Base-by-base conservation (phyloP, 192 early-diverging fungal genomes). In the Umbelopsis sp. region DNA sequence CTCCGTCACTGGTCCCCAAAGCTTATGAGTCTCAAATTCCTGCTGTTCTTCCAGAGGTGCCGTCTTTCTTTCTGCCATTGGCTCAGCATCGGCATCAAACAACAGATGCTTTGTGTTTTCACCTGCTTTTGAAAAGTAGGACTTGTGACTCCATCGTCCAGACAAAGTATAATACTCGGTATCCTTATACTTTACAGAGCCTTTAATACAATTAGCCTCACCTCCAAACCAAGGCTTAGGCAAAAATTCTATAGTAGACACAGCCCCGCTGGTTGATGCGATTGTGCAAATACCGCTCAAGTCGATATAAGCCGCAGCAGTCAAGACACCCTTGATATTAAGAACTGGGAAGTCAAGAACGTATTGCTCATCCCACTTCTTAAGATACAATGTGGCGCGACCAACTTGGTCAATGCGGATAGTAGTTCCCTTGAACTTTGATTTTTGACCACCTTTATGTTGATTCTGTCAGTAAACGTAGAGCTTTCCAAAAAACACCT, bases 221-320 rank as follows among this genome's bases (percentile, higher is more conserved):
- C 87, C 87, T 30, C 85, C 83, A 72, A 89, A 84, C 87, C 87
- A 89, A 41, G 87, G 82, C 74, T 91, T 91, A 44, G 84, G 80
- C 48, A 80, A 64, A 78, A 84, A 89, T 61, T 89, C 83, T 64
- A 91, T 82, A 67, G 78, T 76, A 35, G 88, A 82, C 9, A 76
- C 77, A 18, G 80, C 81, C 10, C 87, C 85, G 52, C 77, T 81
- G 67, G 76, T 81, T 18, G 82, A 86, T 51, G 77, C 77, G 66
- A 91, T 91, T 44, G 79, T 81, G 30, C 87, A 85, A 9, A 70
- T 82, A 70, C 86, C 85, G 72, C 80, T 81, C 70, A 89, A 79
- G 66, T 91, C 89, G 74, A 91, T 74, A 75, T 86, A 91, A 23
- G 86, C 80, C 46, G 81, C 82, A 16, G 85, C 88, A 2, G 85